Evolutionary conservation across 2,329 filamentous ascomycete genomes (phyloP).

Genomic region (Fusarium metavorans): DNA sequence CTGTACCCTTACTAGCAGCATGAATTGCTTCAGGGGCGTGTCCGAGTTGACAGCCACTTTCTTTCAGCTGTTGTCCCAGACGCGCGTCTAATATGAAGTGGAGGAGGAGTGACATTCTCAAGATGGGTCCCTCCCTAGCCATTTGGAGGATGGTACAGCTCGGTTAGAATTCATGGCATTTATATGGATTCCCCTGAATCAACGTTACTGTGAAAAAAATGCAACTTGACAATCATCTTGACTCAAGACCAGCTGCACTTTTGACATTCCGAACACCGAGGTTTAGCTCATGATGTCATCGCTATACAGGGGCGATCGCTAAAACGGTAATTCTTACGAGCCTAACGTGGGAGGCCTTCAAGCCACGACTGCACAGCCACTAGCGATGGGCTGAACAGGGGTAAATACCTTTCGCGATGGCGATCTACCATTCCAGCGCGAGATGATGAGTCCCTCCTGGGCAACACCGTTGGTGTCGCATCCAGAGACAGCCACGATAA

Average conservation of each 20-base stretch:
- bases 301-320: neutral
- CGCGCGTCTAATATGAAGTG: neutral
- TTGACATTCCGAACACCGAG: neutral
- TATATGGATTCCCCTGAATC: neutral
- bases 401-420: neutral
- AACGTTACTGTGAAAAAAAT: neutral
- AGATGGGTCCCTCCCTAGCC: neutral
- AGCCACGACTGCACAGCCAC: neutral
- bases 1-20: neutral
- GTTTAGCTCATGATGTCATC: neutral
- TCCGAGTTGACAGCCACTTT: neutral
- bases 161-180: neutral
- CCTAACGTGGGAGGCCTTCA: neutral
- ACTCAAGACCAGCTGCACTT: neutral
- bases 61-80: neutral
- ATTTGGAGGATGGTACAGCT: neutral
- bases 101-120: neutral
- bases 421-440: neutral
- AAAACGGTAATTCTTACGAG: neutral
- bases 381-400: neutral
- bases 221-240: neutral
- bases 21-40: neutral
- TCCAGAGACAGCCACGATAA: neutral
- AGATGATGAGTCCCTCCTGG: neutral
- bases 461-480: neutral